phyloP scores from a whole-genome alignment of 805 yeast species.

The Saccharomycopsis malanga region DNA sequence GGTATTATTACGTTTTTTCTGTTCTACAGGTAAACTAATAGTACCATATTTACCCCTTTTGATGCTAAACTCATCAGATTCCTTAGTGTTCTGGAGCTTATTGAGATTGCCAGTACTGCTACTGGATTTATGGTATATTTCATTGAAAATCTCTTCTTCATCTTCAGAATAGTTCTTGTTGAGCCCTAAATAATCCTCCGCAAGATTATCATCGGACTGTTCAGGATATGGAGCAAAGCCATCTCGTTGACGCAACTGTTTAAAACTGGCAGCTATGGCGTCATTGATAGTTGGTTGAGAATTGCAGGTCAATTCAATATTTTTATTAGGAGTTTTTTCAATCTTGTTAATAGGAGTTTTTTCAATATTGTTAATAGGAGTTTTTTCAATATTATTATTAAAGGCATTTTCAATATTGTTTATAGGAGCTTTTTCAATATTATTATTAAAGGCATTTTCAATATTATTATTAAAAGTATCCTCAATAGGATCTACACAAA shows the following conservation, averaged over 20 bases:
- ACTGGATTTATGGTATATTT: background rate
- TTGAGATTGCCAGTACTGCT: background rate
- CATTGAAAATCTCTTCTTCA: conserved; percentile 8
- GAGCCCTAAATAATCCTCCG: conserved; percentile 7
- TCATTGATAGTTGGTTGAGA: background rate
- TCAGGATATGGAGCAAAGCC: background rate
- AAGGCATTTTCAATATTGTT: background rate
- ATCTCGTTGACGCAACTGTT: conserved; percentile 2
- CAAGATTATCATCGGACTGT: background rate
- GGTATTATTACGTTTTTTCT: no score
- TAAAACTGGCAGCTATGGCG: conserved; percentile 7
- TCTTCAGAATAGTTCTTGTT: conserved; percentile 9
- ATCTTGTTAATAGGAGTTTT: background rate
- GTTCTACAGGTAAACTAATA: conserved; percentile 10
- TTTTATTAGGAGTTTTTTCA: background rate
- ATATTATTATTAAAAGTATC: background rate
- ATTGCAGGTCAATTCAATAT: background rate
- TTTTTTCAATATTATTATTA: background rate
- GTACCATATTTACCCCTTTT: conserved; percentile 10
- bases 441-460: background rate
- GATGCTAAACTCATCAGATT: background rate
- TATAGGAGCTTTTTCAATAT: background rate
- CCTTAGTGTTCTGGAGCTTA: background rate
- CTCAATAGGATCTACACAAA: no score
- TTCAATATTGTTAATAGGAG: background rate